phyloP scores from a whole-genome alignment of 2,329 filamentous ascomycete genomes.

The Coniella vitis region DNA sequence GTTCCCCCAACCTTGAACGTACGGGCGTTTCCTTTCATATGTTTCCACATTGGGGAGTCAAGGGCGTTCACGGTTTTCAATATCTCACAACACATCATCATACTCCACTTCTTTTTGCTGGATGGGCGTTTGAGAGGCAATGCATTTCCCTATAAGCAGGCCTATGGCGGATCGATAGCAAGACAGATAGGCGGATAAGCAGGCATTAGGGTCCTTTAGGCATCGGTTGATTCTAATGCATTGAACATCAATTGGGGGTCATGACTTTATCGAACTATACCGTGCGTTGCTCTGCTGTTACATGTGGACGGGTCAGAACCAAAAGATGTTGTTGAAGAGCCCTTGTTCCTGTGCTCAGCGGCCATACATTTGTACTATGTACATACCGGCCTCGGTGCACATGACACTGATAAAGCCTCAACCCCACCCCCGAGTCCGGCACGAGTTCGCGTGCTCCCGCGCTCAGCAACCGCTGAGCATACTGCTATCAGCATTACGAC shows the following conservation, averaged over 20 bases:
- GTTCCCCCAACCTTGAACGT: not conserved
- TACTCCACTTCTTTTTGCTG: not conserved
- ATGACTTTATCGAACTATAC: too few species aligned
- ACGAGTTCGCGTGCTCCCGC: too few species aligned
- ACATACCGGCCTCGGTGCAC: too few species aligned
- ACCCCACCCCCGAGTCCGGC: too few species aligned
- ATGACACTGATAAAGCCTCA: too few species aligned
- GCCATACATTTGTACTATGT: not conserved
- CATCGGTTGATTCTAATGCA: not conserved
- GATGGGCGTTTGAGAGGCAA: not conserved
- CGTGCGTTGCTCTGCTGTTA: not conserved
- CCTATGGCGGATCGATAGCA: not conserved
- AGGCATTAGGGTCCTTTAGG: not conserved
- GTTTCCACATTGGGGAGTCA: not conserved
- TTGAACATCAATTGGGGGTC: not conserved
- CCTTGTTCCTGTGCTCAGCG: not conserved
- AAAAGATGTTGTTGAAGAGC: not conserved
- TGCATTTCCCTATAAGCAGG: not conserved
- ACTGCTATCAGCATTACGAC: too few species aligned
- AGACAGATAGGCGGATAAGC: not conserved
- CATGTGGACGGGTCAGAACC: not conserved
- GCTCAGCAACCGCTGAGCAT: too few species aligned
- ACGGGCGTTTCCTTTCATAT: not conserved
- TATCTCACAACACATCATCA: not conserved
- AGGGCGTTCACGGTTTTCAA: slow-evolving; percentile 3